These are phyloP conservation scores for Peronospora destructor DNA, from an alignment of 352 stramenopile genomes.

Conservation along the genomic window DNA sequence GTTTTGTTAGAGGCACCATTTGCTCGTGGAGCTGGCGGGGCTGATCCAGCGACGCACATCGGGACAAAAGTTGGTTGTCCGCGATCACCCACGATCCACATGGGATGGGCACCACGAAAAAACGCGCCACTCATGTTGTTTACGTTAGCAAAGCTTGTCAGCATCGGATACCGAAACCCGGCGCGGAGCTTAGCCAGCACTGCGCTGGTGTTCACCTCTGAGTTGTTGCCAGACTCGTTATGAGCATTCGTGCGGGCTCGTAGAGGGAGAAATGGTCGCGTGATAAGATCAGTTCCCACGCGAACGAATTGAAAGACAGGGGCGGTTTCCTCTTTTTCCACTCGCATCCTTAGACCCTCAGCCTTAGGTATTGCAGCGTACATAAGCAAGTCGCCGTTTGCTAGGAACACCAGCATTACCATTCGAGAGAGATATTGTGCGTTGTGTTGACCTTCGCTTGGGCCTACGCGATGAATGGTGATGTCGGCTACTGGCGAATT, in stretches of 20 bases:
- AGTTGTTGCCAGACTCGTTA: slow-evolving; percentile 42
- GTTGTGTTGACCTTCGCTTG: slow-evolving; percentile 66
- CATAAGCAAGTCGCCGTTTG: slow-evolving; percentile 78
- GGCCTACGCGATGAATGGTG: slow-evolving; percentile 69
- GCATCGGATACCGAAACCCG: slow-evolving; percentile 82
- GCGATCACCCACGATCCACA: slow-evolving; percentile 76
- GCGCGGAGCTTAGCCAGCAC: slow-evolving; percentile 66
- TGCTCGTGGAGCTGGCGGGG: slow-evolving; percentile 12
- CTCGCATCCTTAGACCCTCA: slow-evolving; percentile 20
- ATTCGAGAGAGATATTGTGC: slow-evolving; percentile 68
- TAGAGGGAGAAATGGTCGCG: slow-evolving; percentile 55
- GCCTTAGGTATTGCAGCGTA: slow-evolving; percentile 58
- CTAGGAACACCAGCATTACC: slow-evolving; percentile 79
- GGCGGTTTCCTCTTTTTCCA: slow-evolving; percentile 10
- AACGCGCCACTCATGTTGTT: slow-evolving; percentile 82
- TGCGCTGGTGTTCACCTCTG: slow-evolving; percentile 58
- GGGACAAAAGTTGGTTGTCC: slow-evolving; percentile 60
- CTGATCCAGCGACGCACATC: slow-evolving; percentile 53
- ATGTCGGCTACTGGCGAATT: slow-evolving; percentile 82
- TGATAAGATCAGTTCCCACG: slow-evolving; percentile 68
- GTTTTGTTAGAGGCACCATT: slow-evolving; percentile 19
- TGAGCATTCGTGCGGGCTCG: slow-evolving; percentile 46
- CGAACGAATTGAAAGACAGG: slow-evolving; percentile 59
- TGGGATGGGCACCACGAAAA: slow-evolving; percentile 76
- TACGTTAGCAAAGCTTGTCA: slow-evolving; percentile 75